Evolutionary conservation across 2,329 filamentous ascomycete species (phyloP), one percentile per base, ranked within the genome.

Genomic region (Blumeria hordei): DNA sequence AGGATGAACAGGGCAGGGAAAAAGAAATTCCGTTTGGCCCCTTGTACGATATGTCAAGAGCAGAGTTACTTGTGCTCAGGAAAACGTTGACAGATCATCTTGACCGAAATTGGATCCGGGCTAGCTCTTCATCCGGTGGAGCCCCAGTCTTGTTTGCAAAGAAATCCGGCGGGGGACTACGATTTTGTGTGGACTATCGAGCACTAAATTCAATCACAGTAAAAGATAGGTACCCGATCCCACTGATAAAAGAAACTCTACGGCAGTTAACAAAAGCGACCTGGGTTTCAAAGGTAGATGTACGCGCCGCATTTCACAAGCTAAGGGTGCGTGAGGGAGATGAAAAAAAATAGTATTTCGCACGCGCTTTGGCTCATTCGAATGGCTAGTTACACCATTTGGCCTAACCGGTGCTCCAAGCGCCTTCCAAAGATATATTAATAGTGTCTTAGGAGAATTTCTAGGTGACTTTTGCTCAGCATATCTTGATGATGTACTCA

Each of bases 161-260:
- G n/a, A 54, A 54, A 37, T 0, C 36, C 9, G 35, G 36, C 21
- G 50, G 50, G 18, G 50, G 50, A 10, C 55, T 56, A 5, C 21
- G 50, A 10, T 54, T 56, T 18, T 56, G 55, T 16, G 18, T 45
- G 12, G 53, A 57, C 33, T 49, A 57, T 32, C 18, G 56, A 21
- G 39, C 28, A 32, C 49, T 57, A 12, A 57, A 57, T 36, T 28
- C 36, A n/a, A 45, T 55, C 14, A 57, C 56, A 35, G 53, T 51
- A 37, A 44, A 33, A 32, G 49, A 57, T 39, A 18, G 45, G 37
- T 57, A 52, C n/a, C 50, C 34, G 36, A 5, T 52, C 2, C 34
- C 50, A 9, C 32, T 52, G 34, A 33, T 52, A 16, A 52, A 35
- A 16, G 50, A 37, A 34, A 52, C 50, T 6, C 18, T 52, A 11